Base-by-base conservation (phyloP, 2,329 filamentous ascomycete species). In the Coniochaeta hoffmannii region DNA sequence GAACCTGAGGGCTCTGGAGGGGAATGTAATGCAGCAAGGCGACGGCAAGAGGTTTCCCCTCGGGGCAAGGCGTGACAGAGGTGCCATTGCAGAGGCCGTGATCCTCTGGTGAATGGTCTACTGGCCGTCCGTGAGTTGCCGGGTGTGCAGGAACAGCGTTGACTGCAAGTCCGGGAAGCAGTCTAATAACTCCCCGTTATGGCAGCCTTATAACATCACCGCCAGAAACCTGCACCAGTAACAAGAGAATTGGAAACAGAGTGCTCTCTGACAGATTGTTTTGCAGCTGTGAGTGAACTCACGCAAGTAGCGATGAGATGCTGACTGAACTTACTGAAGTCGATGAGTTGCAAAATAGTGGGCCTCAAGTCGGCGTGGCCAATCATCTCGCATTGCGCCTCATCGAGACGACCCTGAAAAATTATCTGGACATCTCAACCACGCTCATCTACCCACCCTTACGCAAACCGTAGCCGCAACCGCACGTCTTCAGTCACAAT, bases 401-500 rank as follows among this genome's bases (percentile, higher is more conserved):
- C 3, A 2, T 51, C 49, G n/a, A 34, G 24, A 15, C 28, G 32
- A 26, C 26, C 17, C 17, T 34, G 49, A 51, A 51, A 51, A 51
- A 51, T 31, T 51, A 51, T 17, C 15, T 51, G 49, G 49, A 51
- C 49, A 32, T 51, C 49, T 51, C 28, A 19, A 34, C 31, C 30
- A 22, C 17, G 2, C 28, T 51, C 49, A 51, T n/a, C 49, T 46
- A 32, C 9, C 5, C 15, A 34, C n/a, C 34, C 10, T 36, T 17
- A 17, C 34, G 6, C 7, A 51, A 22, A 31, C 8, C 28, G 15
- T 19, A 51, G 10, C 11, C 8, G 26, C 28, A 24, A 51, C 19
- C 49, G 6, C 49, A 51, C 4, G n/a, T 2, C 17, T 11, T 26
- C 49, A 4, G 12, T 32, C 1, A 51, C 50, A 31, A 62, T 61